A percentile compares a stretch with the other conserved stretches of the same genome.
phyloP scores from a whole-genome alignment of 2,329 filamentous ascomycete genomes.

The Fusarium albosuccineum region DNA sequence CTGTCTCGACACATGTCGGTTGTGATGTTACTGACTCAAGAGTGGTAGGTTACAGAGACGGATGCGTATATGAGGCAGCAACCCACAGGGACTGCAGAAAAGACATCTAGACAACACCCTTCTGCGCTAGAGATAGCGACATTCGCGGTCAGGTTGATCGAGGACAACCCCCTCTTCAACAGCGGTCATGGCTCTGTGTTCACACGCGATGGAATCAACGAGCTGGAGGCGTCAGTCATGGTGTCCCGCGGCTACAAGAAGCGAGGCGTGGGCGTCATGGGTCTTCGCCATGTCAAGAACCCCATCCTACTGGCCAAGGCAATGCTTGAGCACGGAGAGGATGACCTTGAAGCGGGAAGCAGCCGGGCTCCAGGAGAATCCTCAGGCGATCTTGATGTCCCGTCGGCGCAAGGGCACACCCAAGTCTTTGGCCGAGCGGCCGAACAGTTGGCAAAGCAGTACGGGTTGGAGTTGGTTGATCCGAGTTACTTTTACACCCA shows the following conservation, averaged over 20 bases:
- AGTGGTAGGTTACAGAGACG: slow-evolving; percentile 58
- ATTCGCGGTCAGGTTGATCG: slow-evolving; percentile 80
- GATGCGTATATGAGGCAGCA: slow-evolving; percentile 59
- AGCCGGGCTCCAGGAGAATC: neutral
- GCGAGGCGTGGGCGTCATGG: slow-evolving; percentile 81
- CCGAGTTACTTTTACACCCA: slow-evolving; percentile 83
- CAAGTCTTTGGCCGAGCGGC: slow-evolving; percentile 77
- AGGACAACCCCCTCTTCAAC: slow-evolving; percentile 88
- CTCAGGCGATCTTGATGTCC: slow-evolving; percentile 54
- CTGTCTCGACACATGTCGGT: too few species aligned
- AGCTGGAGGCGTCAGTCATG: slow-evolving; percentile 91
- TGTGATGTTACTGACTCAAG: neutral
- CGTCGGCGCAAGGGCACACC: slow-evolving; percentile 75
- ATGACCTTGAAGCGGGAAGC: slow-evolving; percentile 62
- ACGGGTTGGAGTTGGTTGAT: slow-evolving; percentile 78
- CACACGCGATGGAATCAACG: slow-evolving; percentile 83
- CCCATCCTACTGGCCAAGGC: slow-evolving; percentile 80
- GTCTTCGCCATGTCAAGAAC: slow-evolving; percentile 80
- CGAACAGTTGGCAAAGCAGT: slow-evolving; percentile 75
- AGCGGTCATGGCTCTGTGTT: slow-evolving; percentile 87
- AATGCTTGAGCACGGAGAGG: slow-evolving; percentile 76
- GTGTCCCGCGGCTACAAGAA: slow-evolving; percentile 80
- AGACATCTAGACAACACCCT: slow-evolving; percentile 47
- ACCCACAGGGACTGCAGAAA: slow-evolving; percentile 15
- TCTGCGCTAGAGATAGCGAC: slow-evolving; percentile 80